phyloP scores from a whole-genome alignment of 2,329 filamentous ascomycete species.

The Sporothrix pseudoabietina region DNA sequence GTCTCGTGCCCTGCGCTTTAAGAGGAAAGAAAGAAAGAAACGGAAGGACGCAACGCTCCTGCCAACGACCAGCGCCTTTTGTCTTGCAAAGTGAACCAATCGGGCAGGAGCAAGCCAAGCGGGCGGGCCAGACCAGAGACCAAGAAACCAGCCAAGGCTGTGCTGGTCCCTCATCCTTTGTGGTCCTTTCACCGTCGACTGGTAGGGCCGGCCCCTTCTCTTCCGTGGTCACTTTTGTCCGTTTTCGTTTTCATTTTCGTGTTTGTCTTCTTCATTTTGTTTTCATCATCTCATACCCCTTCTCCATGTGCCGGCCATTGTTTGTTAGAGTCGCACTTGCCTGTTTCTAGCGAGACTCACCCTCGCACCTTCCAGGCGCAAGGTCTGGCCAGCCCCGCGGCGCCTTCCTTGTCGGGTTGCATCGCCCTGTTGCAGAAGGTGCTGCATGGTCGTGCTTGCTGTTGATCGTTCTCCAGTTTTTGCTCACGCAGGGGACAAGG shows the following conservation, averaged over 20 bases:
- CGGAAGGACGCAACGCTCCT: background rate
- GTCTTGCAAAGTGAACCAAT: conserved; percentile 4
- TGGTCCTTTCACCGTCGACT: background rate
- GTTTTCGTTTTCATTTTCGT: background rate
- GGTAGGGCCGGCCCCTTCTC: background rate
- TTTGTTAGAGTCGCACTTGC: background rate
- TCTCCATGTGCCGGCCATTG: background rate
- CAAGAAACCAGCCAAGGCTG: conserved; percentile 21
- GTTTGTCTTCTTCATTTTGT: background rate
- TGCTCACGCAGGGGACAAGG: background rate
- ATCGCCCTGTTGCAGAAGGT: conserved; percentile 17
- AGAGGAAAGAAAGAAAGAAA: background rate
- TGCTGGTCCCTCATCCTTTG: background rate
- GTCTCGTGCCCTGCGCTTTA: conserved; percentile 15
- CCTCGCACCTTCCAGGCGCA: conserved; percentile 4
- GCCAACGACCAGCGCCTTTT: background rate
- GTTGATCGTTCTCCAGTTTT: conserved; percentile 27
- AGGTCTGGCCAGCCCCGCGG: background rate
- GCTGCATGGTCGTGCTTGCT: conserved; percentile 1
- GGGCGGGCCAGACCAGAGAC: background rate
- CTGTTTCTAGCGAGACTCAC: background rate
- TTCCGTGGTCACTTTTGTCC: background rate
- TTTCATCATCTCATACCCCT: background rate
- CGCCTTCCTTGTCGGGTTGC: conserved; percentile 21
- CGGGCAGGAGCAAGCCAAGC: conserved; percentile 1